phyloP scores from a whole-genome alignment of 805 yeast genomes.

The Nakazawaea wyomingensis region DNA sequence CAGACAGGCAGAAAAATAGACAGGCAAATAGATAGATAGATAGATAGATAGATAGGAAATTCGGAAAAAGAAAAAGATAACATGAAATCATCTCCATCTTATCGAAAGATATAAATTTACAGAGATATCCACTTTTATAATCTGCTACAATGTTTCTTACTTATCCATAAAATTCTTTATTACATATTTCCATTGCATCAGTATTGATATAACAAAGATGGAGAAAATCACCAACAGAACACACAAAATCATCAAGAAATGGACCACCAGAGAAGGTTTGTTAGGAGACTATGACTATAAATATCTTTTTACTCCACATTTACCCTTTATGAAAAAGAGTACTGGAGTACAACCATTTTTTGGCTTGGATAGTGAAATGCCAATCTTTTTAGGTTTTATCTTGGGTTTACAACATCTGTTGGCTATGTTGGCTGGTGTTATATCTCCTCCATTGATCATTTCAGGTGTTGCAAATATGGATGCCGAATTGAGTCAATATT shows the following conservation, averaged over 20 bases:
- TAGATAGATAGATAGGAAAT: too few relatives aligned
- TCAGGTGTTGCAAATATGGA: conserved; percentile 57
- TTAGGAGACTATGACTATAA: conserved; percentile 86
- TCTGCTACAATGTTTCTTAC: too few relatives aligned
- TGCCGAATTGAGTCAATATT: conserved; percentile 45
- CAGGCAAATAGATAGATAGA: too few relatives aligned
- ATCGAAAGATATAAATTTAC: too few relatives aligned
- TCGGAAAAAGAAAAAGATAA: too few relatives aligned
- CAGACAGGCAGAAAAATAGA: too few relatives aligned
- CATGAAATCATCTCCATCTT: too few relatives aligned
- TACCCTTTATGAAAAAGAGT: conserved; percentile 56
- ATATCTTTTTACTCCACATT: conserved; percentile 70
- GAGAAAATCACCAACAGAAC: too few relatives aligned
- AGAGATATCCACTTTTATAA: too few relatives aligned
- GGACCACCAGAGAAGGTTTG: conserved; percentile 74
- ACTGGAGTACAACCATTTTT: conserved; percentile 72
- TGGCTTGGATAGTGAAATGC: conserved; percentile 75
- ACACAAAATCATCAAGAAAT: conserved; percentile 32
- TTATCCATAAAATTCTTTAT: too few relatives aligned
- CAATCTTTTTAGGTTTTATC: conserved; percentile 67
- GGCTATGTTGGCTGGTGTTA: conserved; percentile 90
- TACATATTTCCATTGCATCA: too few relatives aligned
- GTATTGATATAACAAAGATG: too few relatives aligned
- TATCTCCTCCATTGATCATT: conserved; percentile 77
- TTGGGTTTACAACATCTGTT: conserved; percentile 85